Evolutionary conservation across 202 grass and related monocot genomes (phyloP).

Genomic region (Alloteropsis angusta): DNA sequence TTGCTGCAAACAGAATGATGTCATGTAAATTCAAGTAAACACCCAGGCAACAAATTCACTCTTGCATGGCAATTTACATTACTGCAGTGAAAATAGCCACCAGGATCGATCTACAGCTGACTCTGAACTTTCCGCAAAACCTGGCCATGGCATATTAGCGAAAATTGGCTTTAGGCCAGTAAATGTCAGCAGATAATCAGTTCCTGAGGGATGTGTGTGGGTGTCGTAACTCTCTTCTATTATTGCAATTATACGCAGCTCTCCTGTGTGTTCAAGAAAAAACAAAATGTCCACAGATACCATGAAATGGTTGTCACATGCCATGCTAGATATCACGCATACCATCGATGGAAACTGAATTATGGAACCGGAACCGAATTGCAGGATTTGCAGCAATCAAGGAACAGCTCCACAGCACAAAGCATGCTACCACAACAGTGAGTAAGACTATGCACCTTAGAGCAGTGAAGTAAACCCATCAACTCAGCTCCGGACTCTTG

Average conservation of each 20-base stretch:
- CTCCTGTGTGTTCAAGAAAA: too few species aligned
- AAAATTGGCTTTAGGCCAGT: not conserved
- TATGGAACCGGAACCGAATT: not conserved
- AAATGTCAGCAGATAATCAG: too few species aligned
- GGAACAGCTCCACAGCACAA: not conserved
- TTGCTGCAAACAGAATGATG: not conserved
- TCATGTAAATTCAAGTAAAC: not conserved
- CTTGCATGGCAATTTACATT: not conserved
- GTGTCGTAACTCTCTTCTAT: too few species aligned
- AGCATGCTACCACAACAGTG: not conserved
- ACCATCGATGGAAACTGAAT: not conserved
- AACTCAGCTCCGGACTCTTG: not conserved
- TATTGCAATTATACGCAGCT: too few species aligned
- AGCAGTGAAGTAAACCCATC: not conserved
- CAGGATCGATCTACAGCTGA: not conserved
- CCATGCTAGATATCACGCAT: not conserved
- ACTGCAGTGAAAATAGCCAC: not conserved
- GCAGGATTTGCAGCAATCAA: constrained; percentile 2
- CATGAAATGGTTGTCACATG: not conserved
- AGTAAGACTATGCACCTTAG: not conserved
- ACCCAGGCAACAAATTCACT: too few species aligned
- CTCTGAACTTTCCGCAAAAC: not conserved
- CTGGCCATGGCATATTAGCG: not conserved
- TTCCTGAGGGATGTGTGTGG: too few species aligned
- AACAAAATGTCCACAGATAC: too few species aligned